Base-by-base conservation (phyloP, 1,284 basidiomycete species). In the Boletus coffeatus region DNA sequence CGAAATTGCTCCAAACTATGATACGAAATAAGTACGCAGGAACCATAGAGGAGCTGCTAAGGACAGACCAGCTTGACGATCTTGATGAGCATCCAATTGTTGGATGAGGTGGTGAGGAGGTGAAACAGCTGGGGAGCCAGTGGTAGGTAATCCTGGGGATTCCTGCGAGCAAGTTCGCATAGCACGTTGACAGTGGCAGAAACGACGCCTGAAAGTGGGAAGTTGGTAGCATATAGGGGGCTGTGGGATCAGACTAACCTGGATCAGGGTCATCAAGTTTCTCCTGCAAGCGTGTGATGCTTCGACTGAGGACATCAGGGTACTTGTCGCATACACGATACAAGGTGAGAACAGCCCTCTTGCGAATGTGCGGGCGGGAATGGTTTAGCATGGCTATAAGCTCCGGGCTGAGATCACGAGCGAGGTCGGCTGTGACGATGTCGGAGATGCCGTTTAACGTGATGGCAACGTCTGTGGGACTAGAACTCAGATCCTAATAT, bases 121-220 rank as follows among this genome's bases (percentile, higher is more conserved):
- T 92, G 91, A 75, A 99, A 99, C 57, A 99, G 79, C 70, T 94
- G 93, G 2, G 97, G 97, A 3, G 96, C 96, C 37, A 98, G 77
- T 3, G 86, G 80, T 5, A 97, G 79, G 71, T 94, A 94, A 62
- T 92, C 89, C 67, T 79, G 79, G 6, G 94, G 93, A 63, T 89
- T 87, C 61, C 84, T 79, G 61, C 92, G 83, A 4, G 93, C 92
- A 34, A 99, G 83, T 78, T 99, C 97, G 75, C 95, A 97, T 14
- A 99, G 80, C 56, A 98, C 92, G 67, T 96, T 98, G 60, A 98
- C 90, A 0, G 95, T 91, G 0, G 96, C 93, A 29, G 92, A 89
- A 13, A 98, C 87, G 7, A 99, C 97, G 60, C 91, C 93, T 92
- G 70, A 18, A 52, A 41, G 39, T 21, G 7, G 11, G 32, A 36